Base-by-base conservation (phyloP, 164 flowering plant genomes). In the Berberis thunbergii region DNA sequence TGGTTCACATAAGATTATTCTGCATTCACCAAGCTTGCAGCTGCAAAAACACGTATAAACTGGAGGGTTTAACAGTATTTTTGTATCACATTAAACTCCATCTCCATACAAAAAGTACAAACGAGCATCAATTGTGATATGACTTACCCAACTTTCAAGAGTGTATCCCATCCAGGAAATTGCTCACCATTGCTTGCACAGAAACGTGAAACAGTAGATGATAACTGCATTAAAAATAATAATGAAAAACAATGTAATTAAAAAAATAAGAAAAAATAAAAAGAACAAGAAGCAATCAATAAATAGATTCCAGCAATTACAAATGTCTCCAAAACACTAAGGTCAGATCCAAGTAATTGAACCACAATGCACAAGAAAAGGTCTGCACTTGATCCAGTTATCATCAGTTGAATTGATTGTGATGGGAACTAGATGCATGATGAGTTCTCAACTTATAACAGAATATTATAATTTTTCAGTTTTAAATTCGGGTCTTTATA, bases 21-120 rank as follows among this genome's bases (percentile, higher is more conserved):
- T 80, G 79, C 84, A 78, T 69, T 91, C 95, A 41, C 99, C 99
- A 64, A 94, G 96, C 77, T 80, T 87, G 68, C 96, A 91, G 53
- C 98, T 94, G 86, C 77, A 57, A 60, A 67, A 67, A 64, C 26
- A 66, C n/a, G 6, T 10, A 49, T 45, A 39, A 62, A 50, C 5
- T 41, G 7, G 57, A n/a, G 54, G n/a, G n/a, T 11, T 52, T 7
- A 26, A 52, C n/a, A 52, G 11, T 8, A 52, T 4, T 10, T 52
- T 2, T 52, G 4, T 10, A 11, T 4, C n/a, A 11, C 11, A 7
- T 52, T 3, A 52, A 52, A 3, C 54, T 11, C 54, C 10, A 3
- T 7, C n/a, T 52, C 10, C 54, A 52, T 11, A 26, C 26, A 26
- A 26, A 26, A 26, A 26, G 26, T 26, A 26, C 26, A 26, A 26